Evolutionary conservation across 441 rosid genomes (phyloP).

Genomic region (Bruguiera hainesii): DNA sequence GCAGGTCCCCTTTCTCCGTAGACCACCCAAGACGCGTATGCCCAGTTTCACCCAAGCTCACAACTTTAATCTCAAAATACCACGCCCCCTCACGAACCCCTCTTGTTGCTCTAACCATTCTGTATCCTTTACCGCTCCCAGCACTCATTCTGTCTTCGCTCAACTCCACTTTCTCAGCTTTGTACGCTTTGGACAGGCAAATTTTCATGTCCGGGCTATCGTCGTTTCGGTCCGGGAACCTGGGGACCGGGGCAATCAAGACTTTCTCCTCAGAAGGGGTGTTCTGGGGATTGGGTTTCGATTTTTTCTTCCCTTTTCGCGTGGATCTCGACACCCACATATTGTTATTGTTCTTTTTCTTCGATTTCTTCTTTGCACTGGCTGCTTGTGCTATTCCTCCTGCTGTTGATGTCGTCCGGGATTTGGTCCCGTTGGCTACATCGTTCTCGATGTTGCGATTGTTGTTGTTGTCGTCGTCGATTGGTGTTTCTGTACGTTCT

Average conservation of each 20-base stretch:
- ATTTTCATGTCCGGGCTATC: conserved; percentile 64
- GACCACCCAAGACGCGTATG: conserved; percentile 96
- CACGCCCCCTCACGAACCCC: conserved; percentile 93
- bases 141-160: conserved; percentile 82
- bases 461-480: conserved; percentile 4
- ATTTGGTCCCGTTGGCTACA: conserved; percentile 10
- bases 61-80: conserved; percentile 86
- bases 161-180: conserved; percentile 94
- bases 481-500: conserved; percentile 17
- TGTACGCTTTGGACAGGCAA: conserved; percentile 82
- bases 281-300: conserved; percentile 53
- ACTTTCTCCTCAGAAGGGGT: conserved; percentile 64
- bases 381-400: not conserved
- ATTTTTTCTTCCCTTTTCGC: conserved; percentile 89
- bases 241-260: conserved; percentile 65
- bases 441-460: not conserved
- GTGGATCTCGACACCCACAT: conserved; percentile 85
- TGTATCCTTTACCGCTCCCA: conserved; percentile 84
- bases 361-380: conserved; percentile 51
- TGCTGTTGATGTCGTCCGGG: conserved; percentile 11
- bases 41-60: conserved; percentile 77
- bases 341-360: conserved; percentile 78
- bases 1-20: conserved; percentile 90
- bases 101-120: conserved; percentile 97
- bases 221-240: conserved; percentile 76